phyloP scores from a whole-genome alignment of 805 yeast genomes.

The Yueomyces sp. region DNA sequence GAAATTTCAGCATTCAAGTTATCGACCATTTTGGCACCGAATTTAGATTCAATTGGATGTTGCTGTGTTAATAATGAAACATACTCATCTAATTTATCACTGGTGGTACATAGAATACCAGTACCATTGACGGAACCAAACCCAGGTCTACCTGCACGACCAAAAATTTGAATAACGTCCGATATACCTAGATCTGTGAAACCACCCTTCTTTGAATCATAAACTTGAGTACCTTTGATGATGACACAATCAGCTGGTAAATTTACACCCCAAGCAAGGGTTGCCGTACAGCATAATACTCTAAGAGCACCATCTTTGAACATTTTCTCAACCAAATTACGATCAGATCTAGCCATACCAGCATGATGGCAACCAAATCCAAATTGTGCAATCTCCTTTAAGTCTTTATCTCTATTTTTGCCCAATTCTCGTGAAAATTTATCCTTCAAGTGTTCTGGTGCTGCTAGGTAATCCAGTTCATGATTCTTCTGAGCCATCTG shows the following conservation, averaged over 20 bases:
- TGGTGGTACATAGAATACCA: slow-evolving; percentile 77
- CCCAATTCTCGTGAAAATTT: slow-evolving; percentile 50
- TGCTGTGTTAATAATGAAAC: slow-evolving; percentile 84
- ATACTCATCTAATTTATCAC: slow-evolving; percentile 74
- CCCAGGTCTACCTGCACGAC: slow-evolving; percentile 99
- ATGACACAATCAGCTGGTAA: slow-evolving; percentile 96
- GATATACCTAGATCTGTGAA: slow-evolving; percentile 86
- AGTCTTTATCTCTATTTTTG: slow-evolving; percentile 60
- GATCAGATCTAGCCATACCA: slow-evolving; percentile 84
- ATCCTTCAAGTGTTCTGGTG: slow-evolving; percentile 19
- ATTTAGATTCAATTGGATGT: slow-evolving; percentile 86
- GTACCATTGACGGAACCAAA: slow-evolving; percentile 77
- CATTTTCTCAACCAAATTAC: slow-evolving; percentile 81
- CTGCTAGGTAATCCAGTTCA: slow-evolving; percentile 34
- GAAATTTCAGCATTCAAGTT: slow-evolving; percentile 94
- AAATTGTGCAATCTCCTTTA: slow-evolving; percentile 60
- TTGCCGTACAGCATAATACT: slow-evolving; percentile 90
- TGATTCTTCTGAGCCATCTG: slow-evolving; percentile 49
- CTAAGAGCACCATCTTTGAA: slow-evolving; percentile 75
- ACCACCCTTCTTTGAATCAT: slow-evolving; percentile 91
- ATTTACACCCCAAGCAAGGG: slow-evolving; percentile 99
- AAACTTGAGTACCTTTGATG: slow-evolving; percentile 91
- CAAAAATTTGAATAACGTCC: slow-evolving; percentile 95
- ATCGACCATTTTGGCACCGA: slow-evolving; percentile 69
- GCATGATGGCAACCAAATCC: slow-evolving; percentile 98